phyloP scores from a whole-genome alignment of 352 stramenopile species.

The Pythium dissimile region DNA sequence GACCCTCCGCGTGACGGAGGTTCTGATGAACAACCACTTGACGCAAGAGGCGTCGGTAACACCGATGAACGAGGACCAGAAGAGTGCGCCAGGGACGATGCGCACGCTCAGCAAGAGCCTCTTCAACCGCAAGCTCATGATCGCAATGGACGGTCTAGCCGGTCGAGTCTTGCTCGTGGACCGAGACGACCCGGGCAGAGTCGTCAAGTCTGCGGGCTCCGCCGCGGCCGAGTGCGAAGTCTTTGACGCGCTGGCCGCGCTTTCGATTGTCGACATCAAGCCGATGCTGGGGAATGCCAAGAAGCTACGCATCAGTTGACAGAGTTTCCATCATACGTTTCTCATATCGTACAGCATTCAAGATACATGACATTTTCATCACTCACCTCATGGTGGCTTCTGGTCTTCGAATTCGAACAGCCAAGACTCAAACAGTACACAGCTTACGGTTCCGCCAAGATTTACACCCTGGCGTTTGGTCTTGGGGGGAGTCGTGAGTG shows the following conservation, averaged over 20 bases:
- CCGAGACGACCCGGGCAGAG: not conserved
- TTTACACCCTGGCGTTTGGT: too few species aligned
- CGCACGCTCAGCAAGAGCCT: constrained; percentile 7
- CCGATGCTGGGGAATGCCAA: constrained; percentile 24
- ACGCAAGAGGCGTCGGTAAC: not conserved
- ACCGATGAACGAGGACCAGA: not conserved
- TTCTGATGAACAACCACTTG: not conserved
- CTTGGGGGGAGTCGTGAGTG: too few species aligned
- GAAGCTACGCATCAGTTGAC: constrained; percentile 6
- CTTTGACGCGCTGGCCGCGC: constrained; percentile 23
- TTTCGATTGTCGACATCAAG: constrained; percentile 37
- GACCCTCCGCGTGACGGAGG: not conserved
- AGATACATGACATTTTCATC: too few species aligned
- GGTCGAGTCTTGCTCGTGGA: constrained; percentile 1
- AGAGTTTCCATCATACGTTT: too few species aligned
- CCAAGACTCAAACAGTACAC: too few species aligned
- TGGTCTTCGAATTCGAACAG: too few species aligned
- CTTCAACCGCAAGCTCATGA: constrained; percentile 4
- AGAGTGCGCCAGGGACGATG: too few species aligned
- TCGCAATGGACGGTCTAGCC: not conserved
- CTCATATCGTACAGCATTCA: too few species aligned
- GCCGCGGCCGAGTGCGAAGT: constrained; percentile 23
- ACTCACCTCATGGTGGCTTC: too few species aligned
- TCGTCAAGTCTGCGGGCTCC: constrained; percentile 1
- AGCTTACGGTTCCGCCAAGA: too few species aligned